Evolutionary conservation across 768 basidiomycete genomes (phyloP).

Genomic region (Hemileccinum impolitum): DNA sequence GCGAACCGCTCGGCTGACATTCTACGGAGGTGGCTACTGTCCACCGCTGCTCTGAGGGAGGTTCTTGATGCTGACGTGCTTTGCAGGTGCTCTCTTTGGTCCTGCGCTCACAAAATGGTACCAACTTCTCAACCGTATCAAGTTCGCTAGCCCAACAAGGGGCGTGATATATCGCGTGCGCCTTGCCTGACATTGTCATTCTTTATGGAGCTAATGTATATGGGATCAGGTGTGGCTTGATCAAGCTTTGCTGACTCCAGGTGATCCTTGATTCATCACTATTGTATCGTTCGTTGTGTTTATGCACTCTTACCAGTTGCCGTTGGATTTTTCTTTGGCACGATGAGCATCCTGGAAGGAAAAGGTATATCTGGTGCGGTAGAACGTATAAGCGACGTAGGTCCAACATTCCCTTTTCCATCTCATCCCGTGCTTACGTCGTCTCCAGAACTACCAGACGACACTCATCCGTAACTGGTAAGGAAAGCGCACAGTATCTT

Average conservation of each 20-base stretch:
- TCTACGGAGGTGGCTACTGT: constrained; percentile 61
- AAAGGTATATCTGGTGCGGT: constrained; percentile 52
- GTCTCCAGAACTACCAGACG: constrained; percentile 59
- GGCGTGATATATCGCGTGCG: constrained; percentile 62
- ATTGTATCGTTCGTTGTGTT: constrained; percentile 4
- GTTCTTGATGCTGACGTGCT: neutral
- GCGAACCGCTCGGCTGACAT: constrained; percentile 60
- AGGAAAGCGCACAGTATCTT: constrained; percentile 7
- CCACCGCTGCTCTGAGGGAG: neutral
- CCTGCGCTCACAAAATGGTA: constrained; percentile 85
- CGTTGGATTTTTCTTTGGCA: constrained; percentile 60
- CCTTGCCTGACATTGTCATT: neutral
- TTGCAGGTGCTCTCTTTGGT: constrained; percentile 66
- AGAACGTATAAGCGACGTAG: constrained; percentile 41
- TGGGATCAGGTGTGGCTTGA: constrained; percentile 69
- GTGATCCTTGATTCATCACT: constrained; percentile 26
- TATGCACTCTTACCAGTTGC: constrained; percentile 30
- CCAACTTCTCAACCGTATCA: constrained; percentile 63
- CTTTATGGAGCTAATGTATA: neutral
- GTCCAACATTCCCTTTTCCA: neutral
- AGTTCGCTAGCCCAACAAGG: constrained; percentile 58
- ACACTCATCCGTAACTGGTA: constrained; percentile 78
- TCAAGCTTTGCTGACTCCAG: constrained; percentile 74
- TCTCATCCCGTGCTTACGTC: neutral
- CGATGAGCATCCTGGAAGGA: constrained; percentile 80